These are phyloP conservation scores for Fusarium pseudonygamai DNA, from an alignment of 2,329 filamentous ascomycete genomes.

Conservation along the genomic window DNA sequence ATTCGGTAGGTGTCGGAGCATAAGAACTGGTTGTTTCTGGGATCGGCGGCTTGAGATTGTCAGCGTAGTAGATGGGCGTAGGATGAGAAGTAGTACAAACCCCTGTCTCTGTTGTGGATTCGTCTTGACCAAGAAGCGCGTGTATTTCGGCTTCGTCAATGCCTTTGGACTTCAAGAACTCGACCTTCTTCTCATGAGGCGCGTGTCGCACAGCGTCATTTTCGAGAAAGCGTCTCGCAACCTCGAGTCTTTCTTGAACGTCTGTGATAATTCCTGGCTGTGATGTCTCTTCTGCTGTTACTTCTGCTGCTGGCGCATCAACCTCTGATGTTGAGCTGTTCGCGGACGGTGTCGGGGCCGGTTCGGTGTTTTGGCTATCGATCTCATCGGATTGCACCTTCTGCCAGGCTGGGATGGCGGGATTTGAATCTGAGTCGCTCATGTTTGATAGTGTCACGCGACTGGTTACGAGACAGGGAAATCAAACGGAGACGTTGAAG, in stretches of 20 bases:
- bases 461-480: not conserved
- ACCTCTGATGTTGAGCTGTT: constrained; percentile 27
- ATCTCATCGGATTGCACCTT: constrained; percentile 33
- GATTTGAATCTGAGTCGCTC: constrained; percentile 47
- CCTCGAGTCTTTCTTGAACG: constrained; percentile 56
- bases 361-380: constrained; percentile 25
- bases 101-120: constrained; percentile 17
- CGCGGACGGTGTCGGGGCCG: constrained; percentile 30
- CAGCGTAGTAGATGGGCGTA: not conserved
- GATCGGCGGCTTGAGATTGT: constrained; percentile 3
- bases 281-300: constrained; percentile 1
- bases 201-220: constrained; percentile 77
- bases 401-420: constrained; percentile 48
- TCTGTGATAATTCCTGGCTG: not conserved
- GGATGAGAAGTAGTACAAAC: constrained; percentile 5
- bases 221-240: constrained; percentile 79
- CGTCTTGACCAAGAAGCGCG: constrained; percentile 61
- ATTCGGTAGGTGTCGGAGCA: constrained; percentile 30
- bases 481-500: not conserved
- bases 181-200: constrained; percentile 75
- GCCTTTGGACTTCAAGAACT: constrained; percentile 82
- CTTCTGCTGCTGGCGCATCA: constrained; percentile 16
- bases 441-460: constrained; percentile 32
- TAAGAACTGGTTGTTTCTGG: constrained; percentile 17
- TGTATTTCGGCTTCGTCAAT: constrained; percentile 74